Percentiles rank a stretch among this genome's conserved stretches.
Evolutionary conservation across 2,329 filamentous ascomycete species (phyloP).

Genomic region (Colletotrichum sojae): DNA sequence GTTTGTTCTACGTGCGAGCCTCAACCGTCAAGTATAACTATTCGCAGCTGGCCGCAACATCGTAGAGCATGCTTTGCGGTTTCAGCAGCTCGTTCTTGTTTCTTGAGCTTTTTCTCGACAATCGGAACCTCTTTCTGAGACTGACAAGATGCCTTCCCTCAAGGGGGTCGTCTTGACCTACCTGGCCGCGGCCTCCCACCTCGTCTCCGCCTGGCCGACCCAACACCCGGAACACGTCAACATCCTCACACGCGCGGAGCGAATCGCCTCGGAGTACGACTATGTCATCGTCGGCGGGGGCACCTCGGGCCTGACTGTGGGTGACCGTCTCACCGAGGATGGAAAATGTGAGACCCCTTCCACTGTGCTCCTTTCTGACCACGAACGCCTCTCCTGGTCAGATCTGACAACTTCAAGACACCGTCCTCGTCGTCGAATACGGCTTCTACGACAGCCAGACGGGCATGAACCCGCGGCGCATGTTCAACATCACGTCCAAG

Average conservation of each 20-base stretch:
- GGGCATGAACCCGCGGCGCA: slow-evolving; percentile 43
- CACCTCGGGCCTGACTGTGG: slow-evolving; percentile 58
- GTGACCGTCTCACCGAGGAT: slow-evolving; percentile 55
- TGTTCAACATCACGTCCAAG: slow-evolving; percentile 49
- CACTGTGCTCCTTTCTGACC: no score
- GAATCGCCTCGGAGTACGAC: slow-evolving; percentile 42
- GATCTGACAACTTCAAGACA: slow-evolving; percentile 41
- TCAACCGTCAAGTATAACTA: no score
- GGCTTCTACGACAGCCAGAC: slow-evolving; percentile 42
- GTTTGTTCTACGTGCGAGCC: no score
- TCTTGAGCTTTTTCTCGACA: neutral
- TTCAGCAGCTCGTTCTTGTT: neutral
- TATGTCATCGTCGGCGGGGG: slow-evolving; percentile 59
- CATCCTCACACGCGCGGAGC: slow-evolving; percentile 33
- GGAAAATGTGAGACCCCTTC: slow-evolving; percentile 45
- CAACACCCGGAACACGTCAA: slow-evolving; percentile 28
- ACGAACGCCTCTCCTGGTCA: no score
- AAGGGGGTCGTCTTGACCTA: neutral
- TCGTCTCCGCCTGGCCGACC: slow-evolving; percentile 29
- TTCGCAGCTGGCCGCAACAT: no score
- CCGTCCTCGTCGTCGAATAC: slow-evolving; percentile 40
- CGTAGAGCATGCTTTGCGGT: no score
- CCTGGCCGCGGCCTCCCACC: slow-evolving; percentile 1
- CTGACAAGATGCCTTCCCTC: slow-evolving; percentile 27
- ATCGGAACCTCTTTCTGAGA: neutral